Base-by-base conservation (phyloP, 1,139 yeast species). In the Blastobotrys ciferrii region DNA sequence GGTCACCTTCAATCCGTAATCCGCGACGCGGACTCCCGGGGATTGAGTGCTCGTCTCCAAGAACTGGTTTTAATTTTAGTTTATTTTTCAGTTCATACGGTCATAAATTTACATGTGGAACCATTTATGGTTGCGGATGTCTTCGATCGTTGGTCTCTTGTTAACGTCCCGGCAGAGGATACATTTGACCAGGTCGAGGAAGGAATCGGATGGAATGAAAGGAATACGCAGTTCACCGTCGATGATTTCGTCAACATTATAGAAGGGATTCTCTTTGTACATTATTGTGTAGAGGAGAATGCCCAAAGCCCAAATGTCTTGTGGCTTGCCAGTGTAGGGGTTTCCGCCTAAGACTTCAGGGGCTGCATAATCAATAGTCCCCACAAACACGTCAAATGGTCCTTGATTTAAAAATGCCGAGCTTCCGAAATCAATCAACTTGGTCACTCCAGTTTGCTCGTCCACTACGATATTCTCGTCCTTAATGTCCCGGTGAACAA, bases 281-380 rank as follows among this genome's bases (percentile, higher is more conserved):
- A 89, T 75, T 64, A 92, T 77, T 0, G 97, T 92, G 69, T 89
- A 92, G 18, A 92, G 70, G 52, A 92, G 72, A 17, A 92, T 86
- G 1, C 98, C 98, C 61, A 91, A 73, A 0, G 98, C 96, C 98
- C 98, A 92, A 1, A 91, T 82, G 67, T 92, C 98, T 66, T 92
- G 98, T 0, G 96, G 92, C 64, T 80, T 84, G 17, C 98, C 98
- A 50, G 81, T 87, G 62, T 92, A 92, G 28, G 89, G 84, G 52
- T 82, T 83, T 6, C 98, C 98, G 46, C 83, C 77, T 32, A 92
- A 73, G 0, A 92, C 96, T 67, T 92, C 98, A 0, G 98, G 98
- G 0, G 97, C 94, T 0, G 98, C 98, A 66, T 91, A 92, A 66
- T 92, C 98, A 37, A 92, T 82, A 0, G 98, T 92, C 1, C 98